Base-by-base conservation (phyloP, 352 stramenopile species). In the Globisporangium iwayamae region DNA sequence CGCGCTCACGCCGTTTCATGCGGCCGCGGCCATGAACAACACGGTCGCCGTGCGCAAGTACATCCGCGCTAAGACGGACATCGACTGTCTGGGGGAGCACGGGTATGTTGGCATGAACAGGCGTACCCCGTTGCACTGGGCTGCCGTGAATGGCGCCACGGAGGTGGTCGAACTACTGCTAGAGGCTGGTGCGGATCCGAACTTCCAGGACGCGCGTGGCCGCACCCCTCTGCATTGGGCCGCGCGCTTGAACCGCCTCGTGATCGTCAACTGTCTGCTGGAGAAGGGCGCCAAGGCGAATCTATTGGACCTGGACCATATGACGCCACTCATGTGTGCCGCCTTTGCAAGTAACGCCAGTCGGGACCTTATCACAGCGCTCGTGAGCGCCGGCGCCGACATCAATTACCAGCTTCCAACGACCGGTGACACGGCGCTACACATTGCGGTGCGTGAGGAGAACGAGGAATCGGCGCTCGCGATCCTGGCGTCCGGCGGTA, bases 191-290 rank as follows among this genome's bases (percentile, higher is more conserved):
- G 86, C 84, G 0, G 78, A 93, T 28, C 71, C 82, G 4, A 89
- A 94, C 52, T 92, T 93, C 66, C 84, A 92, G 59, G 86, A 94
- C 63, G 70, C 72, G 13, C 68, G 72, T 32, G 86, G 86, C 30
- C 79, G 86, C 20, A 83, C 86, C 10, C 79, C 86, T 30, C 63
- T 94, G 61, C 86, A 94, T 62, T 94, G 86, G 86, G 86, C 86
- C 0, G 86, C 84, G 6, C 71, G 85, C 16, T 67, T 87, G 0
- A 92, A 93, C 58, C 70, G 73, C 3, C 56, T 81, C 0, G 76
- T 87, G 3, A 71, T 89, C 18, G 74, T 91, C 18, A 69, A 72
- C 36, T 70, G 63, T 52, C 56, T 94, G 53, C 63, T 93, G 22
- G 38, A 65, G 8, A 70, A 75, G 34, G 70, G 69, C 0, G 82